Percentiles rank a stretch among this genome's conserved stretches.
Evolutionary conservation across 2,329 filamentous ascomycete species (phyloP).

Genomic region (Scedosporium minutisporum): DNA sequence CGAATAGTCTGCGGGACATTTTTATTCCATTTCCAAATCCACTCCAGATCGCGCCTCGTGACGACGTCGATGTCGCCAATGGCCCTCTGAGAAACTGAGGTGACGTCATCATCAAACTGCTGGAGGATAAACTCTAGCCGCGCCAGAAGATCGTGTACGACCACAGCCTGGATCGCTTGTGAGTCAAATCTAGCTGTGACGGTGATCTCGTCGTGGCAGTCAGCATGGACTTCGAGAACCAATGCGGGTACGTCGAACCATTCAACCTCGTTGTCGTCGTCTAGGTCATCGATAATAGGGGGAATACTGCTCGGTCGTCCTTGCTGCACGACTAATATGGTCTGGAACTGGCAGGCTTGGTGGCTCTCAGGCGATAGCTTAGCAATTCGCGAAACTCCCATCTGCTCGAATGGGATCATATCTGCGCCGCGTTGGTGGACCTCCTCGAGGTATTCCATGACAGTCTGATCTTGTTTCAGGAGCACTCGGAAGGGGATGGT

Average conservation of each 20-base stretch:
- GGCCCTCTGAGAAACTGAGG: no score
- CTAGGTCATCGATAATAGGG: no score
- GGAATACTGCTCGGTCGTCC: no score
- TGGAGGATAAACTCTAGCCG: no score
- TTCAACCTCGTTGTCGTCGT: conserved; percentile 12
- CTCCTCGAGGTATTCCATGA: conserved; percentile 12
- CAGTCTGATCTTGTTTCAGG: conserved; percentile 6
- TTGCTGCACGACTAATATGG: conserved; percentile 17
- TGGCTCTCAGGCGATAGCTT: conserved; percentile 10
- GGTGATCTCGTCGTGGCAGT: no score
- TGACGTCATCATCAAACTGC: no score
- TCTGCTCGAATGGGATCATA: conserved; percentile 13
- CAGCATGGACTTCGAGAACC: background rate
- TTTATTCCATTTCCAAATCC: background rate
- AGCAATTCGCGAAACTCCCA: conserved; percentile 13
- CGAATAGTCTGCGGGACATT: conserved; percentile 5
- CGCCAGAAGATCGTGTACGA: no score
- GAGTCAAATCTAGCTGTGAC: no score
- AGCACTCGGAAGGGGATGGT: conserved; percentile 18
- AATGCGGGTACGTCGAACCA: background rate
- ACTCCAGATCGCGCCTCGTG: background rate
- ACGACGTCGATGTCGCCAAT: no score
- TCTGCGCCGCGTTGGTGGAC: conserved; percentile 13
- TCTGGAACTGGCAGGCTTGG: conserved; percentile 16
- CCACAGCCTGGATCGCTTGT: no score